A percentile compares a stretch with the other conserved stretches of the same genome.
Evolutionary conservation across 2,329 filamentous ascomycete species (phyloP).

Genomic region (Domatiomyces globalis): DNA sequence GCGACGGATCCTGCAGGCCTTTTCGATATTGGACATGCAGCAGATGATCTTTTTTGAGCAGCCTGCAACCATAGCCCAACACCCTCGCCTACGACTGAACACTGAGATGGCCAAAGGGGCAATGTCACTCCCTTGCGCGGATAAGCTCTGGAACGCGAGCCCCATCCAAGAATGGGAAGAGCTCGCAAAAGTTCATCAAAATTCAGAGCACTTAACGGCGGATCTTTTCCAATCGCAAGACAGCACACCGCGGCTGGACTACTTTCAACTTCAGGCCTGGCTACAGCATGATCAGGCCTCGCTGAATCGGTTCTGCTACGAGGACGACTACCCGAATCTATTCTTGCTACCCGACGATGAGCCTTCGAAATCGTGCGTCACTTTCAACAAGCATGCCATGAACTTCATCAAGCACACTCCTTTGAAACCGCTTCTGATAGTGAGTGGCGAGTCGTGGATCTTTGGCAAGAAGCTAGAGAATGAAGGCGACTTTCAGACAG

Average conservation of each 20-base stretch:
- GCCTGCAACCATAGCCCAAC: conserved; percentile 20
- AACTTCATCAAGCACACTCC: conserved; percentile 22
- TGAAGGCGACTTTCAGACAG: conserved; percentile 21
- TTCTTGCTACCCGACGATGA: conserved; percentile 3
- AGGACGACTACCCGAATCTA: conserved; percentile 1
- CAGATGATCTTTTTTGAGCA: conserved; percentile 23
- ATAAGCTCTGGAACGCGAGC: conserved; percentile 22
- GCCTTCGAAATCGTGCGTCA: conserved; percentile 6
- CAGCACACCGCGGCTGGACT: conserved; percentile 5
- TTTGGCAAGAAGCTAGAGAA: conserved; percentile 24
- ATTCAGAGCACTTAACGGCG: not conserved
- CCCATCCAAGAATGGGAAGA: conserved; percentile 20
- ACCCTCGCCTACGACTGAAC: conserved; percentile 10
- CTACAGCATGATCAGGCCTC: conserved; percentile 6
- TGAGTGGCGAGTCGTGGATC: conserved; percentile 26
- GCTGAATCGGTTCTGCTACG: not conserved
- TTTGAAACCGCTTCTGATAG: conserved; percentile 21
- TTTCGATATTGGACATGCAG: conserved; percentile 23
- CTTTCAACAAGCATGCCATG: conserved; percentile 22
- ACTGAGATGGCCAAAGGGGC: conserved; percentile 8
- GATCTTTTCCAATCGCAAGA: not conserved
- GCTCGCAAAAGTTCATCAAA: conserved; percentile 11
- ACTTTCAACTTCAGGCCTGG: conserved; percentile 13
- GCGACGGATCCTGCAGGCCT: conserved; percentile 23
- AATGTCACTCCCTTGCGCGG: conserved; percentile 22